Conservation (phyloP, 1,284 basidiomycete genomes). For the Pseudozyma sp. region DNA sequence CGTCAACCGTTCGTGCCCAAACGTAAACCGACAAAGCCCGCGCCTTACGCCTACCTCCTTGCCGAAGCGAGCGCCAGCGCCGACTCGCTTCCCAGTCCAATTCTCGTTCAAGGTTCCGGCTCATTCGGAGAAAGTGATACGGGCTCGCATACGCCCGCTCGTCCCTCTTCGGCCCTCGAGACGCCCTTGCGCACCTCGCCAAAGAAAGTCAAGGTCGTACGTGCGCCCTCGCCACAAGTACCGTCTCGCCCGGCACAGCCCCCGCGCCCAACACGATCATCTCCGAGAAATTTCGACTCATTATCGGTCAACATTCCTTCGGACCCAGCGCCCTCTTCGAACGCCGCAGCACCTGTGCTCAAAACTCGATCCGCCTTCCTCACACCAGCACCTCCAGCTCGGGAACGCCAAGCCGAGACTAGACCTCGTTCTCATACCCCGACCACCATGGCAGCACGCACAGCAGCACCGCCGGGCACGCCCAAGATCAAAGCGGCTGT, state of each 20-base stretch:
- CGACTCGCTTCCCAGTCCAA: slow-evolving; percentile 20
- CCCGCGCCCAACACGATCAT: slow-evolving; percentile 15
- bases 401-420: slow-evolving; percentile 4
- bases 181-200: slow-evolving; percentile 11
- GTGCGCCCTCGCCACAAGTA: neutral
- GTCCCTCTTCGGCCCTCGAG: slow-evolving; percentile 30
- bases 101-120: neutral
- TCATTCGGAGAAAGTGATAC: neutral
- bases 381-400: neutral
- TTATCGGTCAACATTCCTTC: neutral
- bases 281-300: slow-evolving; percentile 9
- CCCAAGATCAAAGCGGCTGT: slow-evolving; percentile 48
- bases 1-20: slow-evolving; percentile 40
- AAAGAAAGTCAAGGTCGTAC: neutral
- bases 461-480: slow-evolving; percentile 11
- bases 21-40: slow-evolving; percentile 29
- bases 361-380: slow-evolving; percentile 11
- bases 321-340: slow-evolving; percentile 13
- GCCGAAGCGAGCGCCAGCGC: slow-evolving; percentile 27
- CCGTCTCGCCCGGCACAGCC: neutral
- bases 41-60: slow-evolving; percentile 34
- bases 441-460: slow-evolving; percentile 21
- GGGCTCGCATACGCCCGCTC: neutral
- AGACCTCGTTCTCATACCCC: slow-evolving; percentile 41
- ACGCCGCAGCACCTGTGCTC: slow-evolving; percentile 23